Evolutionary conservation across 208 protist genomes (phyloP).

Genomic region (Phytomonas sp.): DNA sequence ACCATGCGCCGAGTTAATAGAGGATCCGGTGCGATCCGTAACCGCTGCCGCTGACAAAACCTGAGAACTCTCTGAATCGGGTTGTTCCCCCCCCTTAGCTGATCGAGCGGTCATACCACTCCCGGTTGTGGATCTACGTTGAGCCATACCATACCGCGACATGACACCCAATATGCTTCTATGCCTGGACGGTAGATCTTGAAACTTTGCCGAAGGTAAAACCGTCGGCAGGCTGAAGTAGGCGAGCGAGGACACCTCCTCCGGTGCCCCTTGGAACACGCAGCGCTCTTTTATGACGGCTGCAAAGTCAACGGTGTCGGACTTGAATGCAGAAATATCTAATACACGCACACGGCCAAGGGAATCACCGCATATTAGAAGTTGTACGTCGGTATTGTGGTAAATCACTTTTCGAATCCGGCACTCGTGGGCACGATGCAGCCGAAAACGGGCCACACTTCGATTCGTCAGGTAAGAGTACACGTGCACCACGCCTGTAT

Average conservation of each 20-base stretch:
- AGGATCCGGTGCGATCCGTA: background rate
- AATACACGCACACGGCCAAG: constrained; percentile 38
- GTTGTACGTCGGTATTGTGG: constrained; percentile 10
- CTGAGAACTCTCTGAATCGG: background rate
- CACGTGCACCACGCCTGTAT: constrained; percentile 58
- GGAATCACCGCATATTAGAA: constrained; percentile 30
- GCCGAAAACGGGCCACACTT: constrained; percentile 30
- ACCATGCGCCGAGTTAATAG: background rate
- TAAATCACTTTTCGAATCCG: constrained; percentile 29
- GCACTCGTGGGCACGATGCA: constrained; percentile 34
- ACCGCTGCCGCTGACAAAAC: background rate
- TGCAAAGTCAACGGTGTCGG: constrained; percentile 20
- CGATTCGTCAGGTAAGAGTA: constrained; percentile 55
- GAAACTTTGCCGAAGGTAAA: background rate
- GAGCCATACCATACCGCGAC: background rate
- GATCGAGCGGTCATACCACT: background rate
- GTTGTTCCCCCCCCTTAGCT: background rate
- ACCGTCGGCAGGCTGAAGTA: constrained; percentile 7
- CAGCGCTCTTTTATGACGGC: constrained; percentile 9
- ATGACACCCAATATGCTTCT: background rate
- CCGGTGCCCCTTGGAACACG: constrained; percentile 29
- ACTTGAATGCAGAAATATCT: constrained; percentile 28
- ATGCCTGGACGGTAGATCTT: background rate
- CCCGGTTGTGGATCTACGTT: background rate
- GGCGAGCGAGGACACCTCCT: constrained; percentile 17